A percentile compares a stretch with the other conserved stretches of the same genome.
Evolutionary conservation across 305 asterid species (phyloP).

Genomic region (Galium porrigens): DNA sequence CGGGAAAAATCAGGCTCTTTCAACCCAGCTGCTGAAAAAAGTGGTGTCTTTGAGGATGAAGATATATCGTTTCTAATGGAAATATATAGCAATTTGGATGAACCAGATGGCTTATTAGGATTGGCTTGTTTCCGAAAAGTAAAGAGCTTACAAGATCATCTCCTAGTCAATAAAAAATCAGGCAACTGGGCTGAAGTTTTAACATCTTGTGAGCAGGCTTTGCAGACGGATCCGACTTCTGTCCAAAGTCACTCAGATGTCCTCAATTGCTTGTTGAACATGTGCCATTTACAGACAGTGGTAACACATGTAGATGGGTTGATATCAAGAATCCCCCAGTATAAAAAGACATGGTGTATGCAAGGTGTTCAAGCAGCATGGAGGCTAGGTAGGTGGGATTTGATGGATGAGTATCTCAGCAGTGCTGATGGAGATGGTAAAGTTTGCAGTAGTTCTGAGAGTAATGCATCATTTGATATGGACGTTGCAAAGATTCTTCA

Average conservation of each 20-base stretch:
- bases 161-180: conserved; percentile 74
- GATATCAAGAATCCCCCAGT: conserved; percentile 59
- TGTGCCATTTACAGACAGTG: conserved; percentile 90
- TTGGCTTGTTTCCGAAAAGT: conserved; percentile 82
- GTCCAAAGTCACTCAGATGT: conserved; percentile 88
- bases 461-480: conserved; percentile 86
- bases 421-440: conserved; percentile 84
- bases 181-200: conserved; percentile 99
- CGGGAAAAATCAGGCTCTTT: conserved; percentile 76
- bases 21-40: conserved; percentile 78
- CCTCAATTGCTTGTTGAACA: conserved; percentile 82
- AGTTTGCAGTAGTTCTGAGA: conserved; percentile 83
- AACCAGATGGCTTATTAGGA: conserved; percentile 92
- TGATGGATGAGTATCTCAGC: conserved; percentile 77
- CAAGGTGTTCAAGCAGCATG: conserved; percentile 99
- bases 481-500: conserved; percentile 90
- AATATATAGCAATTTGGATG: conserved; percentile 77
- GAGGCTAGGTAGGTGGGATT: conserved; percentile 99
- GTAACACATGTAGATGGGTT: conserved; percentile 96
- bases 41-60: conserved; percentile 72
- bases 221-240: conserved; percentile 80
- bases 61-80: conserved; percentile 88
- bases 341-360: conserved; percentile 87
- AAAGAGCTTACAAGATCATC: conserved; percentile 68
- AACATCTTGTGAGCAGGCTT: conserved; percentile 89